A percentile compares a stretch with the other conserved stretches of the same genome.
Conservation (phyloP, 2,329 filamentous ascomycete species). For the Aspergillus ibericus region DNA sequence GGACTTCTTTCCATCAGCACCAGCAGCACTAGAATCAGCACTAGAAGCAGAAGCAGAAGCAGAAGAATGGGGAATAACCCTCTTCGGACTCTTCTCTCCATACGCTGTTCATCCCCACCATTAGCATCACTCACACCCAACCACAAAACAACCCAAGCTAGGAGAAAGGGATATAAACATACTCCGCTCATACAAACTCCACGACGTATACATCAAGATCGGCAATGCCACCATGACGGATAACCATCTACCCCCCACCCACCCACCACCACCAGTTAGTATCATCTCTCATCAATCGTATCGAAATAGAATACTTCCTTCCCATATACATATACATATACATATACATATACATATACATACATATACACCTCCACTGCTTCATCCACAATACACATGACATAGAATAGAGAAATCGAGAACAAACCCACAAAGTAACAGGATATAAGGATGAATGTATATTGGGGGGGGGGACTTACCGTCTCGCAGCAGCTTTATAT, state of each 20-base stretch:
- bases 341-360: no score
- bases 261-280: no score
- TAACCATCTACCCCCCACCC: conserved; percentile 31
- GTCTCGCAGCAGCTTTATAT: conserved; percentile 41
- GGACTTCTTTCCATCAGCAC: no score
- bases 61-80: background rate
- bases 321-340: no score
- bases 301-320: no score
- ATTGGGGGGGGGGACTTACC: no score
- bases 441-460: background rate
- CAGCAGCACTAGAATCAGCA: background rate
- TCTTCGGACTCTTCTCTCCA: conserved; percentile 2
- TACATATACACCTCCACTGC: no score
- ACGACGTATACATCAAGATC: conserved; percentile 35
- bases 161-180: conserved; percentile 20
- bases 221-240: conserved; percentile 35
- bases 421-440: no score
- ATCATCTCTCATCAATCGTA: no score
- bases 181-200: conserved; percentile 35
- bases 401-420: background rate
- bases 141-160: background rate
- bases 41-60: background rate
- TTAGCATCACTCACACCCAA: background rate
- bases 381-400: no score
- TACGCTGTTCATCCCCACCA: background rate